A percentile compares a stretch with the other conserved stretches of the same genome.
Conservation (phyloP, 805 yeast genomes). For the Nematodospora valgi region DNA sequence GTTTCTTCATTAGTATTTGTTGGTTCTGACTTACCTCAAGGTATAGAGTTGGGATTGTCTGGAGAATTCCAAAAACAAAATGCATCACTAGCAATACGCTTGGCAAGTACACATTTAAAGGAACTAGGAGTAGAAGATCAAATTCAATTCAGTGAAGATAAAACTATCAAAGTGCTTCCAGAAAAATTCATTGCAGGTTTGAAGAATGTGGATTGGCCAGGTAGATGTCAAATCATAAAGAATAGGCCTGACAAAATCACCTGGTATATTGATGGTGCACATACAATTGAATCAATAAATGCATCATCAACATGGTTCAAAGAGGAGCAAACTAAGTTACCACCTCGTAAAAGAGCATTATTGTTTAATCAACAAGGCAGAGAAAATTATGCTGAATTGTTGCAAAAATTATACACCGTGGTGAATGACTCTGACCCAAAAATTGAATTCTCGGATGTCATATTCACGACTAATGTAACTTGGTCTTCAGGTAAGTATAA, state of each 20-base stretch:
- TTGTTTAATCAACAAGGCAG: constrained; percentile 94
- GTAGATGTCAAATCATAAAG: constrained; percentile 79
- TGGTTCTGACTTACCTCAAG: constrained; percentile 32
- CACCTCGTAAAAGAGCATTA: constrained; percentile 44
- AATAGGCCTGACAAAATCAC: constrained; percentile 42
- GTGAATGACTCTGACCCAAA: constrained; percentile 31
- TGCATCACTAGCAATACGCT: constrained; percentile 81
- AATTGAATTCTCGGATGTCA: constrained; percentile 64
- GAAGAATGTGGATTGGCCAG: constrained; percentile 81
- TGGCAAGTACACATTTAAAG: constrained; percentile 60
- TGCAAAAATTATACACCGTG: constrained; percentile 47
- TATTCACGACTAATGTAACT: constrained; percentile 89
- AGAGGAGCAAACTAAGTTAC: constrained; percentile 10
- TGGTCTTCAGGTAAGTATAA: constrained; percentile 81
- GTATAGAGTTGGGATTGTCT: constrained; percentile 62
- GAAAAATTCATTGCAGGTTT: constrained; percentile 56
- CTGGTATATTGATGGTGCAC: constrained; percentile 97
- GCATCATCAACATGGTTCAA: constrained; percentile 84
- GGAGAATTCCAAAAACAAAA: constrained; percentile 84
- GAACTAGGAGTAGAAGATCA: constrained; percentile 42
- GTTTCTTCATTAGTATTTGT: constrained; percentile 49
- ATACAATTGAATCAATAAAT: constrained; percentile 80
- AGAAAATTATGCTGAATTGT: constrained; percentile 64
- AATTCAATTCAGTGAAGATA: constrained; percentile 18
- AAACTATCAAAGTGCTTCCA: constrained; percentile 34